phyloP scores from a whole-genome alignment of 768 basidiomycete genomes.

The Hemileccinum rubropunctum region DNA sequence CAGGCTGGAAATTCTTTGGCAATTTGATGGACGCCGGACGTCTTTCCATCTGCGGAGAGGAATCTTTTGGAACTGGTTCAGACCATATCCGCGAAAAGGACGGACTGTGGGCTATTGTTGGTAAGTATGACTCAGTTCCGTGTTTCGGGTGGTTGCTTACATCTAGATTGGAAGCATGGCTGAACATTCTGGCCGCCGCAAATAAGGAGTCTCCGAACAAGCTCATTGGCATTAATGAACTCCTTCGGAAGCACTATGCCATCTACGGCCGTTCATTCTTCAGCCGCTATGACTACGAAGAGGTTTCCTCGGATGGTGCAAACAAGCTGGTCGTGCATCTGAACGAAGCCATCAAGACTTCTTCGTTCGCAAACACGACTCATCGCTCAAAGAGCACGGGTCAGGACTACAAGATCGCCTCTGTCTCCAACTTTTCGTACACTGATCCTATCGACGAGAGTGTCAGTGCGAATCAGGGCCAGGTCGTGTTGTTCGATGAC shows the following conservation, averaged over 20 bases:
- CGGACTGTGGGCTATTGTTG: conserved; percentile 95
- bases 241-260: conserved; percentile 83
- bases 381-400: conserved; percentile 67
- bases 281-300: conserved; percentile 99
- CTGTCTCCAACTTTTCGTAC: conserved; percentile 88
- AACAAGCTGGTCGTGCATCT: conserved; percentile 79
- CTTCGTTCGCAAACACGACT: conserved; percentile 64
- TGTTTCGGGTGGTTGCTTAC: conserved; percentile 7
- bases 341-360: conserved; percentile 63
- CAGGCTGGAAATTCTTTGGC: conserved; percentile 99
- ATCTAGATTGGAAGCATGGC: conserved; percentile 65
- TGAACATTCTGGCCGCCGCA: conserved; percentile 93
- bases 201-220: conserved; percentile 73
- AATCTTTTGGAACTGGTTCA: conserved; percentile 99
- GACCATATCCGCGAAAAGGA: conserved; percentile 99
- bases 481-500: conserved; percentile 88
- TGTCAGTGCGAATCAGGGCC: conserved; percentile 92
- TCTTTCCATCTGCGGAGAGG: conserved; percentile 97
- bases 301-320: conserved; percentile 89
- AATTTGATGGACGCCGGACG: conserved; percentile 99
- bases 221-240: conserved; percentile 86
- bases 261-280: conserved; percentile 98
- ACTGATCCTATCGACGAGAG: conserved; percentile 97
- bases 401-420: conserved; percentile 72
- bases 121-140: conserved; percentile 42